Evolutionary conservation across 257 asterid genomes (phyloP).

Genomic region (Echium plantagineum): DNA sequence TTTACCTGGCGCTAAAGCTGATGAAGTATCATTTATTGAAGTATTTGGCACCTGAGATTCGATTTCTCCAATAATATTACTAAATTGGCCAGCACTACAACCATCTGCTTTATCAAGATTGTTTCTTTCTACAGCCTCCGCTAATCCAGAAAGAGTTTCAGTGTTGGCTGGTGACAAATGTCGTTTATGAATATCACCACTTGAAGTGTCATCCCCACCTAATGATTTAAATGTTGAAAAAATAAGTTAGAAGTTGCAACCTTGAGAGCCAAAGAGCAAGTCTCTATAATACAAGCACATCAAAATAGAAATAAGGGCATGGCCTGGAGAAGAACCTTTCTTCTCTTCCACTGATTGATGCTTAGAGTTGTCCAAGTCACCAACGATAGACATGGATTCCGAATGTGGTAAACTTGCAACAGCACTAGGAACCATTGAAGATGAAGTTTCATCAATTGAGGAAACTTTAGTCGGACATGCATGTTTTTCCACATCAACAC

Average conservation of each 20-base stretch:
- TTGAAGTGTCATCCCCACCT: constrained; percentile 11
- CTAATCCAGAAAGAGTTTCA: background rate
- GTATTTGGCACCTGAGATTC: background rate
- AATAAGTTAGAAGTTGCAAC: background rate
- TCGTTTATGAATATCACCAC: constrained; percentile 4
- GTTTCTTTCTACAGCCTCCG: background rate
- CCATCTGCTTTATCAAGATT: background rate
- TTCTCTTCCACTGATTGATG: background rate
- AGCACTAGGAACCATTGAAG: constrained; percentile 1
- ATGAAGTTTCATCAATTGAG: background rate
- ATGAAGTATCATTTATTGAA: background rate
- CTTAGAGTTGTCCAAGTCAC: background rate
- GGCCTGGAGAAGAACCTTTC: background rate
- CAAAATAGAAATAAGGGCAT: no score
- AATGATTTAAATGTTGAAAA: background rate
- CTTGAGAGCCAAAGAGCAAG: background rate
- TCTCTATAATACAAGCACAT: background rate
- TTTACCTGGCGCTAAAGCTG: constrained; percentile 1
- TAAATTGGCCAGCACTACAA: background rate
- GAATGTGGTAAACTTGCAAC: constrained; percentile 1
- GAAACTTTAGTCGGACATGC: background rate
- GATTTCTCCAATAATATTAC: background rate
- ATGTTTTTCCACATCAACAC: background rate
- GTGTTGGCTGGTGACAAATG: background rate
- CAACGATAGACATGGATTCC: constrained; percentile 1